Conservation (phyloP, 1,284 basidiomycete genomes). For the Ganoderma resinaceum region DNA sequence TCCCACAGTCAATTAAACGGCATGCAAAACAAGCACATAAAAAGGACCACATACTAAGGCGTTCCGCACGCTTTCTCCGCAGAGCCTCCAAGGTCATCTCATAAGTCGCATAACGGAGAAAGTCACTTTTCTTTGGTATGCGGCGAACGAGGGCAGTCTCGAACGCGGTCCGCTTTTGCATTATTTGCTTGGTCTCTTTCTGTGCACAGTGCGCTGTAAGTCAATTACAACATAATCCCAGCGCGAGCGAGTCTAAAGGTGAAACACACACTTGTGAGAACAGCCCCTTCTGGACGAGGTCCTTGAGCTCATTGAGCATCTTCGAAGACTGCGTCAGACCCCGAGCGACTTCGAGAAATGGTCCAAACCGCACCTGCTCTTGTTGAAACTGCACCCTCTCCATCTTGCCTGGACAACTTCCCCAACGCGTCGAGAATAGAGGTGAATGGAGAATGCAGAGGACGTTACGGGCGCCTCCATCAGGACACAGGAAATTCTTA, state of each 20-base stretch:
- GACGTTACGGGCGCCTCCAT: slow-evolving; percentile 15
- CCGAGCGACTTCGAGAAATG: neutral
- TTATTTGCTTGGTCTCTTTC: slow-evolving; percentile 86
- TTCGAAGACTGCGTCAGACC: slow-evolving; percentile 35
- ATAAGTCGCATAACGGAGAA: slow-evolving; percentile 90
- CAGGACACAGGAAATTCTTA: slow-evolving; percentile 21
- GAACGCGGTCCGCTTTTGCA: slow-evolving; percentile 85
- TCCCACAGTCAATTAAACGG: neutral
- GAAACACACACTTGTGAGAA: slow-evolving; percentile 77
- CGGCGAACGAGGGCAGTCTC: slow-evolving; percentile 87
- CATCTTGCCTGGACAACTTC: slow-evolving; percentile 53
- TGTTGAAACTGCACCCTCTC: slow-evolving; percentile 95
- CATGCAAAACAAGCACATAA: neutral
- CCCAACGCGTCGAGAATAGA: neutral
- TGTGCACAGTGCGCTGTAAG: slow-evolving; percentile 40
- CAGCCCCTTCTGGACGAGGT: slow-evolving; percentile 86
- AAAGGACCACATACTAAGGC: slow-evolving; percentile 66
- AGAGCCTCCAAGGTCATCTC: slow-evolving; percentile 90
- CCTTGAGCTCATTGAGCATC: slow-evolving; percentile 97
- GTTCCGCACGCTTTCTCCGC: slow-evolving; percentile 74
- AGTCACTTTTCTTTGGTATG: slow-evolving; percentile 88
- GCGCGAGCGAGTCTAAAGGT: neutral
- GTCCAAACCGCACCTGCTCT: slow-evolving; percentile 68
- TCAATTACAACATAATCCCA: slow-evolving; percentile 29
- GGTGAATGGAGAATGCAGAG: slow-evolving; percentile 10